Conservation (phyloP, 2,329 filamentous ascomycete species). For the Fusarium sp. region DNA sequence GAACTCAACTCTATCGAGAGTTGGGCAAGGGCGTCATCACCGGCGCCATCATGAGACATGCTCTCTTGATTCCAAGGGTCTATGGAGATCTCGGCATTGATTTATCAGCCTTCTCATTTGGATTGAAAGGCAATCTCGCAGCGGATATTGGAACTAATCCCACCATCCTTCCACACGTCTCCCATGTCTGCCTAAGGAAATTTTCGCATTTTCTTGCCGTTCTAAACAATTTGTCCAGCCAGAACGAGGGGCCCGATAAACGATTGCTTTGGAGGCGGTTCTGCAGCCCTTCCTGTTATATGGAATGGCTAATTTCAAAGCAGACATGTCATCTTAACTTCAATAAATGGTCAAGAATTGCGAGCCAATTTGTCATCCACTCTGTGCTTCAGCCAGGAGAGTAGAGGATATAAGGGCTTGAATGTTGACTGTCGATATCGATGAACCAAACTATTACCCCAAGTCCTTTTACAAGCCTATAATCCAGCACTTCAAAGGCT, state of each 20-base stretch:
- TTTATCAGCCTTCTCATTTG: neutral
- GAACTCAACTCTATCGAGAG: neutral
- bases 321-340: neutral
- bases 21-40: neutral
- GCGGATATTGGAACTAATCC: neutral
- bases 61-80: neutral
- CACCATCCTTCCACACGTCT: neutral
- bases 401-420: neutral
- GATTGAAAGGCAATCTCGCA: neutral
- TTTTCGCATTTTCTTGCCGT: neutral
- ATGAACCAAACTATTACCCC: neutral
- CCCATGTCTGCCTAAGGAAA: neutral
- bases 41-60: neutral
- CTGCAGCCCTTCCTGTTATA: too few relatives aligned
- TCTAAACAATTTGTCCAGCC: neutral
- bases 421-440: neutral
- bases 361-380: neutral
- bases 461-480: neutral
- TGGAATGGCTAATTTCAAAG: neutral
- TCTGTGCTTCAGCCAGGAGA: neutral
- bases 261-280: neutral
- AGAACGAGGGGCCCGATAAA: neutral
- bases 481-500: neutral
- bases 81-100: neutral
- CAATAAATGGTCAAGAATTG: neutral